A percentile compares a stretch with the other conserved stretches of the same genome.
These are phyloP conservation scores for Rubia occidens DNA, from an alignment of 305 asterid genomes.

Conservation along the genomic window DNA sequence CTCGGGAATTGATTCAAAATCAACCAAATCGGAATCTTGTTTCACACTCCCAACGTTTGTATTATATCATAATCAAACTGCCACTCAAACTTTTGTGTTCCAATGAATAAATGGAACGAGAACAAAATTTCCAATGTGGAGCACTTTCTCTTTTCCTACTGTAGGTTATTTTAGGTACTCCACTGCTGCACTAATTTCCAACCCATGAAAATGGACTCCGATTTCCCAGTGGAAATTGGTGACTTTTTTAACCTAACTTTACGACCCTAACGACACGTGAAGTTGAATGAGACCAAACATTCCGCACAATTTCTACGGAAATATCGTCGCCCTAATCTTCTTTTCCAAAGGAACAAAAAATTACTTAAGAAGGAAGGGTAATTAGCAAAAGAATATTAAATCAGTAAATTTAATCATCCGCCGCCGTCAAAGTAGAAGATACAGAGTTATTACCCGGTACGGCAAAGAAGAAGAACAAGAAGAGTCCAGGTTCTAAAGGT, in stretches of 20 bases:
- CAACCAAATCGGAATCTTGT: neutral
- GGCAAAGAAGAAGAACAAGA: slow-evolving; percentile 2
- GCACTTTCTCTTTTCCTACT: neutral
- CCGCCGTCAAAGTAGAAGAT: slow-evolving; percentile 18
- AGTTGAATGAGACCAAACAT: neutral
- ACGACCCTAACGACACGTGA: neutral
- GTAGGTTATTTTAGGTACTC: neutral
- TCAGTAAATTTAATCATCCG: neutral
- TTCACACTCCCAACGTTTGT: neutral
- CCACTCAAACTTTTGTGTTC: neutral
- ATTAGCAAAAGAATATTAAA: neutral
- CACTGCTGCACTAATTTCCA: neutral
- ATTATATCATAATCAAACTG: neutral
- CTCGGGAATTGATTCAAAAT: neutral
- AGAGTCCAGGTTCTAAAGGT: neutral
- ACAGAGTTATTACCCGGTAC: neutral
- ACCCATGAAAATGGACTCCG: neutral
- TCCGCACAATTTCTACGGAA: neutral
- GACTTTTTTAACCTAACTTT: slow-evolving; percentile 5
- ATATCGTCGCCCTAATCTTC: neutral
- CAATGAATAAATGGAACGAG: neutral
- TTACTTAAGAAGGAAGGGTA: neutral
- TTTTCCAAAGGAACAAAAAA: neutral
- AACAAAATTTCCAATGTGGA: neutral
- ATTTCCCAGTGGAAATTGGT: neutral